Evolutionary conservation across 225 moss, liverwort and hornwort species (phyloP).

Genomic region (Straminergon stramineum): DNA sequence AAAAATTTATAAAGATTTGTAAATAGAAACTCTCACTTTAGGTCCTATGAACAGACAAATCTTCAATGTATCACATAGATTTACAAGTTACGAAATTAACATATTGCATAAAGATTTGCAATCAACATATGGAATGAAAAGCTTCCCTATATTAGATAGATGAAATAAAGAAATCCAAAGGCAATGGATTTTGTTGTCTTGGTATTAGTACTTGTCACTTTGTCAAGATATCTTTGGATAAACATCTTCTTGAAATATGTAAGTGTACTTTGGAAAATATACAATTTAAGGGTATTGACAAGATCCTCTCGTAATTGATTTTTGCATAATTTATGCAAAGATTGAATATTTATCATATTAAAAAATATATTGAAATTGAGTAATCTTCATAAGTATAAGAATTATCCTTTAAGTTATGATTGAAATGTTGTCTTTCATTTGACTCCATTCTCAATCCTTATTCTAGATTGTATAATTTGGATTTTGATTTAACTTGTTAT

Average conservation of each 20-base stretch:
- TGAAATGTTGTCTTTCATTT: background rate
- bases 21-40: background rate
- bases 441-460: background rate
- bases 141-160: background rate
- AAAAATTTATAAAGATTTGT: background rate
- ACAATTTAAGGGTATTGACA: background rate
- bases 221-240: background rate
- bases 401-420: background rate
- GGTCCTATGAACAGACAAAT: background rate
- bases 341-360: background rate
- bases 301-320: background rate
- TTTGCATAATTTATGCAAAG: background rate
- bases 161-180: background rate
- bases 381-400: background rate
- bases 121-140: background rate
- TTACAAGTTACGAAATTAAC: background rate
- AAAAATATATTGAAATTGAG: background rate
- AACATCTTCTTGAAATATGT: background rate
- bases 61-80: background rate
- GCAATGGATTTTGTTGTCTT: background rate
- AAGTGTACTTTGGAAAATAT: background rate
- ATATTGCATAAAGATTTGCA: background rate
- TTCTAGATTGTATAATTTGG: background rate
- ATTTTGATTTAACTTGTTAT: background rate
- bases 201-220: background rate